phyloP scores from a whole-genome alignment of 192 early-diverging fungal species.

The Linnemannia zychae region DNA sequence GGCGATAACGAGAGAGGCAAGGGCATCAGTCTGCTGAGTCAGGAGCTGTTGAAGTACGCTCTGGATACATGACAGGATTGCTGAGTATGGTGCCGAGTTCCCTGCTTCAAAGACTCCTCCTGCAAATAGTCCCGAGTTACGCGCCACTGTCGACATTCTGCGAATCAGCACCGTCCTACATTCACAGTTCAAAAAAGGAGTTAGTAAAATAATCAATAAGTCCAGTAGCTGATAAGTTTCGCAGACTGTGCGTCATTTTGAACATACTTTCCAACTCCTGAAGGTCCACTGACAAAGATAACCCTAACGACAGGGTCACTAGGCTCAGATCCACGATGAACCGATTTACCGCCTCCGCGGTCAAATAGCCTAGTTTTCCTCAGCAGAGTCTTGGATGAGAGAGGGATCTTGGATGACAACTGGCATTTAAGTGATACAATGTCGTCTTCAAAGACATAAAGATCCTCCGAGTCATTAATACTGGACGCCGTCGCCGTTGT shows the following conservation, averaged over 20 bases:
- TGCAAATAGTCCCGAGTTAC: conserved; percentile 47
- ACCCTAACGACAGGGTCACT: conserved; percentile 48
- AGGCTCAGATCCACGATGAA: conserved; percentile 18
- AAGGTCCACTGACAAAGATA: conserved; percentile 45
- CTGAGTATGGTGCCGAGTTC: conserved; percentile 32
- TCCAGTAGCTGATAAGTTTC: too few species aligned
- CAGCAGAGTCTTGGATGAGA: conserved; percentile 44
- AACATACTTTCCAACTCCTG: conserved; percentile 54
- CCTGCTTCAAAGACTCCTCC: conserved; percentile 41
- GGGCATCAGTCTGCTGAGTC: conserved; percentile 41
- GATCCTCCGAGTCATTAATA: conserved; percentile 5
- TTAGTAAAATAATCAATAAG: not conserved
- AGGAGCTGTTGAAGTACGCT: conserved; percentile 48
- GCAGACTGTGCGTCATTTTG: too few species aligned
- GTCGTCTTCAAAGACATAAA: conserved; percentile 42
- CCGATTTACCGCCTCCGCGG: conserved; percentile 26
- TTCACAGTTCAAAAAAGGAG: not conserved
- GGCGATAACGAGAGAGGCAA: conserved; percentile 43
- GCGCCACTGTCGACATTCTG: conserved; percentile 40
- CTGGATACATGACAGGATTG: conserved; percentile 47
- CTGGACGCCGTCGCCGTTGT: not conserved
- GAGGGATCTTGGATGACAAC: conserved; percentile 28
- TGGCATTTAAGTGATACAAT: conserved; percentile 45
- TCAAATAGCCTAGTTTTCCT: conserved; percentile 34
- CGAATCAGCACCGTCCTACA: conserved; percentile 32